Conservation (phyloP, 768 basidiomycete species). For the Leccinum longicurvipes region DNA sequence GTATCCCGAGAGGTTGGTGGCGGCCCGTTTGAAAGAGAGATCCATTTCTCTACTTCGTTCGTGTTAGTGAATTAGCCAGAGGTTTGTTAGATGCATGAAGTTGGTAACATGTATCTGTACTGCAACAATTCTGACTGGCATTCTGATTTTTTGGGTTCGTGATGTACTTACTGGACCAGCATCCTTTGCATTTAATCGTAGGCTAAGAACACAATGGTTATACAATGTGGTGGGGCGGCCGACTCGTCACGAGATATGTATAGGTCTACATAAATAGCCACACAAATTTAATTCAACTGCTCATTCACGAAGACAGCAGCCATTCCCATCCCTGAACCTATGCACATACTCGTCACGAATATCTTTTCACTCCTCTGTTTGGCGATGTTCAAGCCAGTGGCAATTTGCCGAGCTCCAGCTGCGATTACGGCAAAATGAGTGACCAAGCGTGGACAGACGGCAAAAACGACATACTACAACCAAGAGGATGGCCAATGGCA, state of each 20-base stretch:
- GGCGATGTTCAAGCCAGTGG: conserved; percentile 77
- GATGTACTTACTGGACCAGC: no score
- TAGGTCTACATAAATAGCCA: no score
- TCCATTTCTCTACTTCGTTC: neutral
- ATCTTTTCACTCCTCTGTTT: conserved; percentile 73
- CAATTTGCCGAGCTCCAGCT: conserved; percentile 86
- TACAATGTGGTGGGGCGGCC: neutral
- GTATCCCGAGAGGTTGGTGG: conserved; percentile 41
- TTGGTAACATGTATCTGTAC: neutral
- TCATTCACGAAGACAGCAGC: conserved; percentile 83
- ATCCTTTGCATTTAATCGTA: neutral
- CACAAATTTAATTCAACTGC: conserved; percentile 48
- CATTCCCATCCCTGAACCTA: conserved; percentile 90
- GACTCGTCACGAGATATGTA: neutral
- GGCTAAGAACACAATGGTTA: neutral
- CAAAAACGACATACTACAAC: conserved; percentile 59
- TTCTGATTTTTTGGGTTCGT: neutral
- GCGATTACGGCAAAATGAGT: conserved; percentile 6
- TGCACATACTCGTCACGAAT: conserved; percentile 90
- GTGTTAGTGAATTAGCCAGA: neutral
- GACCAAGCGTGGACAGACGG: conserved; percentile 3
- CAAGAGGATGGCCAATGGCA: conserved; percentile 85
- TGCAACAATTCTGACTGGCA: neutral
- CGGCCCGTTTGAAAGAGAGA: conserved; percentile 68
- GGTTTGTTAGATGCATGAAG: no score